Evolutionary conservation across 495 filamentous ascomycete genomes (phyloP), one percentile per base, ranked within the genome.

Genomic region (Penicillium ochrochloron): DNA sequence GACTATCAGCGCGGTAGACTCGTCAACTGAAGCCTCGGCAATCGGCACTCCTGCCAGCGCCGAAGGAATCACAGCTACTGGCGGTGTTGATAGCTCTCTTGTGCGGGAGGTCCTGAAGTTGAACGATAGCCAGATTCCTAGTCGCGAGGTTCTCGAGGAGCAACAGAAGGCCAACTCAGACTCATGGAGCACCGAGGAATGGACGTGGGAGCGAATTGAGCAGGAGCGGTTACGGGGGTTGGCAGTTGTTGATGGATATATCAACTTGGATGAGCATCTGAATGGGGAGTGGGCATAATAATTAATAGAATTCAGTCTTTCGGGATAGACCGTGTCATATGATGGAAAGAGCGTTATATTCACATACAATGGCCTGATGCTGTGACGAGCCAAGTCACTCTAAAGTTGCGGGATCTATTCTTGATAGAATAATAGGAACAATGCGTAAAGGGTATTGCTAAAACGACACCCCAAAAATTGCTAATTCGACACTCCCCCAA

Each of bases 191-290:
- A 57, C 68, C 33, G 74, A 72, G 2, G 81, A 83, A 53, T 87
- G 83, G 81, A 80, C 78, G 6, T 84, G 84, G 78, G 80, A 84
- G 64, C 67, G 75, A 6, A 81, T 90, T 25, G 88, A 90, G 61
- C 76, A 76, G 62, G 84, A 89, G 73, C 75, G 88, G 25, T 63
- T 73, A 61, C 76, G 85, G 48, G 88, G 86, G 12, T 67, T 88
- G 66, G 70, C 73, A 54, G 76, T 88, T 9, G 83, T 87, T 11
- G 74, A 84, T 61, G 76, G 80, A 21, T 86, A 84, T 67, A 71
- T 76, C 19, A 70, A 70, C 48, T 71, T 90, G 50, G 84, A 87
- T 64, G 73, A 70, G n/a, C 79, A 76, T 64, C 59, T 83, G 50
- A 66, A 75, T 57, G 75, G 72, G 14, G 78, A 83, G 67, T 82